Base-by-base conservation (phyloP, 2,329 filamentous ascomycete species). In the Cladosporium oxysporum region DNA sequence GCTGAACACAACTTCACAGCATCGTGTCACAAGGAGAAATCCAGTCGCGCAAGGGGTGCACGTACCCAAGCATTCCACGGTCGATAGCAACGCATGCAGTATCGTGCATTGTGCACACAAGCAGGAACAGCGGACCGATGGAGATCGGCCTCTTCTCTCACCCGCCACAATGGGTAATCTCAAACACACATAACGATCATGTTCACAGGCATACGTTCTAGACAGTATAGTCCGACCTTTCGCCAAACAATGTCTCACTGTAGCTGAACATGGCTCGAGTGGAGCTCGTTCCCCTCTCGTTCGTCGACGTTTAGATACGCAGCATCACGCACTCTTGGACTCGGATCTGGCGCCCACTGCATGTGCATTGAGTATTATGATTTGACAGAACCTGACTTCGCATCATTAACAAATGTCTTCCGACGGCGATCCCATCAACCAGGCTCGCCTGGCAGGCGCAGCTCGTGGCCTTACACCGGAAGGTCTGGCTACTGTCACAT, bases 361-460 rank as follows among this genome's bases (percentile, higher is more conserved):
- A 41, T 41, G 55, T 33, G 21, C 12, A 29, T 23, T 8, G 29
- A 58, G 21, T 18, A 28, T 18, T 14, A 41, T 58, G 33, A 21
- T 58, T 23, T 41, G 52, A 55, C 18, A 21, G 28, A 16, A 11
- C 11, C 29, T 11, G 3, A 33, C 14, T 21, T 35, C 5, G 31
- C n/a, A 41, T 14, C 31, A 16, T 18, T 14, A 28, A 28, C 58
- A n/a, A 26, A 62, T 62, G 60, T 44, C 59, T 18, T 53, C 59
- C 12, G 60, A 62, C 33, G 31, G 23, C 31, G 44, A 41, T 28
- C 31, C 49, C 14, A 53, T 62, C 47, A 62, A 55, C 60, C 47
- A 62, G 29, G 60, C 60, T 31, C 60, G 60, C 31, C 60, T 62
- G 11, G 28, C 50, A 62, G 60, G 60, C 60, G 60, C 49, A 41